Evolutionary conservation across 495 filamentous ascomycete genomes (phyloP), one percentile per base, ranked within the genome.

Genomic region (Penicillium canescens): DNA sequence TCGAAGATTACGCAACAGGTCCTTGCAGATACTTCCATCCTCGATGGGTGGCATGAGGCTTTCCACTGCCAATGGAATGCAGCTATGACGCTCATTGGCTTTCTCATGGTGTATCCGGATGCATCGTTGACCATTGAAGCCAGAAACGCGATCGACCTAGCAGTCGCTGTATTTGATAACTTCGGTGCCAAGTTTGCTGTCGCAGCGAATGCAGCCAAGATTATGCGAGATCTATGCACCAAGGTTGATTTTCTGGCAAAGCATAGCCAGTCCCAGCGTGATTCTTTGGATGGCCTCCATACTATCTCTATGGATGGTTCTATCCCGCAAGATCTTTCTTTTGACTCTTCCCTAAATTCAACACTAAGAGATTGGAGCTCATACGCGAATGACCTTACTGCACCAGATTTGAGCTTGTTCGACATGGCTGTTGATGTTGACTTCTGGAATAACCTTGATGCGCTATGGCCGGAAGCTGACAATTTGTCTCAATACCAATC

Each of bases 31-130:
- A 80, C 78, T 5, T 56, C 65, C 12, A 56, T 82, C 40, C 65
- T 84, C 0, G 57, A 59, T 9, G 78, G 79, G 4, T 81, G 78
- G 74, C 68, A 78, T 49, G 75, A 80, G 52, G 70, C 66, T 2
- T 83, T 78, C 39, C 74, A 78, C 21, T 80, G 68, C 59, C 75
- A 80, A 55, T 82, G 79, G 79, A 80, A 81, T 44, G 73, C 77
- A 3, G 60, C 73, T 16, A 70, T 82, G 51, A 69, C 78, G 3
- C 56, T 82, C 6, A 59, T 82, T 12, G 81, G 78, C 4, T 83
- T 77, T 41, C 48, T 76, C 4, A 50, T 83, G 0, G 76, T 72
- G 0, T 76, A 73, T 26, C 78, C 78, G 0, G 24, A 57, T 0
- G 23, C 58, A 12, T 16, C 61, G 0, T 45, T 62, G 12, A 66